Evolutionary conservation across 2,329 filamentous ascomycete genomes (phyloP).

Genomic region (Microdochium bolleyi): DNA sequence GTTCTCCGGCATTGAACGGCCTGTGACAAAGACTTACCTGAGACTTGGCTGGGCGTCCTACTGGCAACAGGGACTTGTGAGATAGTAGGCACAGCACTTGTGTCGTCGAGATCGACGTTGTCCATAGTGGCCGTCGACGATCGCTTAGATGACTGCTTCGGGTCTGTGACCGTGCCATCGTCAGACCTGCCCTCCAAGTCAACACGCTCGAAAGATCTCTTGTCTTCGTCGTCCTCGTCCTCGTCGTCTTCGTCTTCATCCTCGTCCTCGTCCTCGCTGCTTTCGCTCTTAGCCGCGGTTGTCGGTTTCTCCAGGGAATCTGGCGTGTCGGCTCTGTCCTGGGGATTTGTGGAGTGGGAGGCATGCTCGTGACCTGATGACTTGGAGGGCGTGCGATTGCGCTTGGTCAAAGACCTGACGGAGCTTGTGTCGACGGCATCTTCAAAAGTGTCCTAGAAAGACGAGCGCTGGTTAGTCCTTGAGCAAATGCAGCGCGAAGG

Average conservation of each 20-base stretch:
- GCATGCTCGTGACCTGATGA: constrained; percentile 1
- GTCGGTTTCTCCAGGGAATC: constrained; percentile 7
- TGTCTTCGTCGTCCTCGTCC: constrained; percentile 26
- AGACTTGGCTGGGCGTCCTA: not conserved
- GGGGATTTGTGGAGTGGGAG: not conserved
- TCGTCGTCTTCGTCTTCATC: constrained; percentile 12
- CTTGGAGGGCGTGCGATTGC: constrained; percentile 22
- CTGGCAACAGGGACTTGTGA: not conserved
- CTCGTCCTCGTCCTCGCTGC: constrained; percentile 15
- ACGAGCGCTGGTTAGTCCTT: not conserved
- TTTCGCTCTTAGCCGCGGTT: constrained; percentile 18
- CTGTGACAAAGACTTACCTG: not conserved
- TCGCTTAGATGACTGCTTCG: not conserved
- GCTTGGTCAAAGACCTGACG: constrained; percentile 54
- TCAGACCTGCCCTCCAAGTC: constrained; percentile 24
- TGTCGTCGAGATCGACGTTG: constrained; percentile 16
- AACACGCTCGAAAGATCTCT: not conserved
- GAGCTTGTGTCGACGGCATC: constrained; percentile 66
- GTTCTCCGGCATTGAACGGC: not conserved
- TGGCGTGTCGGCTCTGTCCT: constrained; percentile 10
- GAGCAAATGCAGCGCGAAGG: not conserved
- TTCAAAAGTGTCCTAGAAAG: constrained; percentile 67
- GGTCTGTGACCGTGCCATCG: constrained; percentile 35
- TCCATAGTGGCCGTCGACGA: constrained; percentile 44
- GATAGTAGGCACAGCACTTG: not conserved